Percentiles rank a stretch among this genome's conserved stretches.
Evolutionary conservation across 1,284 basidiomycete genomes (phyloP).

Genomic region (Inonotus hispidus): DNA sequence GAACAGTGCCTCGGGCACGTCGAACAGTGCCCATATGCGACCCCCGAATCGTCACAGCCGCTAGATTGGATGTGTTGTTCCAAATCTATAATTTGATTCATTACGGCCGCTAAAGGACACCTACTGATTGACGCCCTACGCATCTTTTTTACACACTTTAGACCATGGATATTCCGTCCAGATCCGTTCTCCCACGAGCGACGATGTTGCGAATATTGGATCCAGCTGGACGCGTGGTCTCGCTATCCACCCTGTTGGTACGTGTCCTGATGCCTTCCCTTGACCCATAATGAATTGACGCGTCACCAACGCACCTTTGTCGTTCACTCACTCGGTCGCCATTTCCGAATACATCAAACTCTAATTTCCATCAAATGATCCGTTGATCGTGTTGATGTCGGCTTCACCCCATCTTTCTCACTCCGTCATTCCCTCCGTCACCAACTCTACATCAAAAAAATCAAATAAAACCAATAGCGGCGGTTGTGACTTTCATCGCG

Average conservation of each 20-base stretch:
- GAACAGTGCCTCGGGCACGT: background rate
- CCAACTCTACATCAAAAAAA: too few species aligned
- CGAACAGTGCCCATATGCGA: background rate
- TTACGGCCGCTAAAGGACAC: background rate
- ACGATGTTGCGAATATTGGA: slow-evolving; percentile 31
- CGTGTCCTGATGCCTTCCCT: slow-evolving; percentile 22
- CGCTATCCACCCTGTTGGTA: slow-evolving; percentile 68
- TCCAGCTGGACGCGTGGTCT: slow-evolving; percentile 68
- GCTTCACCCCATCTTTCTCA: background rate
- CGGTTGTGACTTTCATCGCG: slow-evolving; percentile 57
- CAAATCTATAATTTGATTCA: too few species aligned
- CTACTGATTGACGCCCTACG: background rate
- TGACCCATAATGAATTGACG: background rate
- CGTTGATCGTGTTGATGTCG: background rate
- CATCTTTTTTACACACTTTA: background rate
- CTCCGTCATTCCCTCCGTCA: background rate
- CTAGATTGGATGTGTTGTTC: too few species aligned
- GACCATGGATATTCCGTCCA: slow-evolving; percentile 14
- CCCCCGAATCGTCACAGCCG: background rate
- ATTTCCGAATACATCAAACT: background rate
- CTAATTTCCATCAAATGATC: background rate
- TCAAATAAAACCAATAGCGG: slow-evolving; percentile 38
- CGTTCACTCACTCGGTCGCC: background rate
- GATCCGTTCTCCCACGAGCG: slow-evolving; percentile 16
- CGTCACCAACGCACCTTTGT: slow-evolving; percentile 9